Conservation (phyloP, 2,329 filamentous ascomycete species). For the Trichoderma koningiopsis region DNA sequence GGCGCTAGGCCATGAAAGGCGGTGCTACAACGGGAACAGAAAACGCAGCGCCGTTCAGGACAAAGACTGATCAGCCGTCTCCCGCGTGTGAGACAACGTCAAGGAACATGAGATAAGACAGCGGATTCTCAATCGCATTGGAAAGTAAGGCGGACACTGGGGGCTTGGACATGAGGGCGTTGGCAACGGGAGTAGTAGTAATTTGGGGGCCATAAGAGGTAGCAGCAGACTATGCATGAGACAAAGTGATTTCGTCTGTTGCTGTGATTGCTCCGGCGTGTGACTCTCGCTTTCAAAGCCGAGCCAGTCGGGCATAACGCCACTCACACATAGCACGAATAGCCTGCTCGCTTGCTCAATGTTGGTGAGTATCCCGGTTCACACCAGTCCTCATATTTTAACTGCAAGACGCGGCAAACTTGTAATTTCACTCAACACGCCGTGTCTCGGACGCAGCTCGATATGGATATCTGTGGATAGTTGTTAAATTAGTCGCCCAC, state of each 20-base stretch:
- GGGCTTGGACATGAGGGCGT: conserved; percentile 1
- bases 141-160: conserved; percentile 11
- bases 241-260: conserved; percentile 8
- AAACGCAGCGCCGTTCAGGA: neutral
- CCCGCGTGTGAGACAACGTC: conserved; percentile 5
- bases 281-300: conserved; percentile 3
- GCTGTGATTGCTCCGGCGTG: neutral
- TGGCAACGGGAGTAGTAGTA: neutral
- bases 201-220: conserved; percentile 7
- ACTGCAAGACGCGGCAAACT: conserved; percentile 1
- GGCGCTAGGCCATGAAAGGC: conserved; percentile 20
- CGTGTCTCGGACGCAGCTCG: neutral
- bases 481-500: conserved; percentile 1
- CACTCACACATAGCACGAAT: conserved; percentile 17
- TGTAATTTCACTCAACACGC: neutral
- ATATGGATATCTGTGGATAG: neutral
- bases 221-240: conserved; percentile 6
- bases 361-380: neutral
- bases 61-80: neutral
- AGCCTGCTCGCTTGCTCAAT: conserved; percentile 3
- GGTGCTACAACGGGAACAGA: conserved; percentile 4
- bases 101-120: neutral
- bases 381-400: neutral
- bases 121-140: neutral
- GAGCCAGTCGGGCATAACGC: conserved; percentile 13